A percentile compares a stretch with the other conserved stretches of the same genome.
Evolutionary conservation across 2,329 filamentous ascomycete species (phyloP).

Genomic region (Hirsutella rhossiliensis): DNA sequence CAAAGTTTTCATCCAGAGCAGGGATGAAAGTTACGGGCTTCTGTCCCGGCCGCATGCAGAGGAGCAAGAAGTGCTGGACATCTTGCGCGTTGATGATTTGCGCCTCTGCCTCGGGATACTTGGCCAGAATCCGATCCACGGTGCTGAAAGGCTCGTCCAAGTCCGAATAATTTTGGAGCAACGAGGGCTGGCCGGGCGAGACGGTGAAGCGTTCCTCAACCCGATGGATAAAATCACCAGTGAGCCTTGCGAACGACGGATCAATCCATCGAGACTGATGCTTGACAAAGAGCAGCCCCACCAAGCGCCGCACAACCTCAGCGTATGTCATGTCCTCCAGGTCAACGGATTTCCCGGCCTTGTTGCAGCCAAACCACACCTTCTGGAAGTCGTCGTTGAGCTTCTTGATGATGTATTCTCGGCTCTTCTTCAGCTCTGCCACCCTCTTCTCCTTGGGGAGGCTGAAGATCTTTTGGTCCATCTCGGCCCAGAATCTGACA

Average conservation of each 20-base stretch:
- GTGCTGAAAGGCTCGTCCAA: conserved; percentile 70
- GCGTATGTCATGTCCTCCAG: conserved; percentile 93
- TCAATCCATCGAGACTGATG: conserved; percentile 91
- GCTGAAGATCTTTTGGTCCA: conserved; percentile 97
- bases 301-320: conserved; percentile 76
- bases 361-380: conserved; percentile 89
- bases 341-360: conserved; percentile 67
- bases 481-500: conserved; percentile 94
- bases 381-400: conserved; percentile 95
- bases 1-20: conserved; percentile 90
- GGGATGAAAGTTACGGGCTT: conserved; percentile 97
- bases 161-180: conserved; percentile 83
- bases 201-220: conserved; percentile 91
- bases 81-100: conserved; percentile 98
- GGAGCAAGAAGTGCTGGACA: conserved; percentile 88
- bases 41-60: conserved; percentile 84
- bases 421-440: conserved; percentile 75
- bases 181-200: conserved; percentile 57
- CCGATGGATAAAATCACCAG: conserved; percentile 91
- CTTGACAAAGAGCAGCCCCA: conserved; percentile 83
- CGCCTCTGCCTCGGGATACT: conserved; percentile 74
- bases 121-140: conserved; percentile 65
- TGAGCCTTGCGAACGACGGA: conserved; percentile 66
- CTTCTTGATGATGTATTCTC: conserved; percentile 87
- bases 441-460: conserved; percentile 91